Conservation (phyloP, 2,329 filamentous ascomycete genomes). For the Trichoderma sp. region DNA sequence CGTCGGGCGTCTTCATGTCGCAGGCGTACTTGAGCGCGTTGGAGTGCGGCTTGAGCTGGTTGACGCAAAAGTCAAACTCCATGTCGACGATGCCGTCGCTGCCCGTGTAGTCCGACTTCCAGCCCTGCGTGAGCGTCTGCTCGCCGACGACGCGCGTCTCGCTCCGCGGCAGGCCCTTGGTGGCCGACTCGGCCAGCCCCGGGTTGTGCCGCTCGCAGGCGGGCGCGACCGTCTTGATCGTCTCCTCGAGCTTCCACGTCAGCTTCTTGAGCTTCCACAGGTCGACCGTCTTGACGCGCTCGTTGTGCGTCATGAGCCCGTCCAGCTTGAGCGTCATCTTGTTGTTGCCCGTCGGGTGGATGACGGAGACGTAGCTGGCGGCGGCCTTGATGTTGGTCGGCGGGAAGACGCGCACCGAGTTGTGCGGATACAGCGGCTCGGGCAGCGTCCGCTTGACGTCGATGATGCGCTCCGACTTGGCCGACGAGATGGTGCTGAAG, state of each 20-base stretch:
- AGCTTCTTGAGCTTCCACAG: slow-evolving; percentile 89
- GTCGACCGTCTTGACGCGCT: slow-evolving; percentile 70
- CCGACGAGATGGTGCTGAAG: slow-evolving; percentile 37
- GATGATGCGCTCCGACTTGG: slow-evolving; percentile 68
- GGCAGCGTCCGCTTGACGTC: slow-evolving; percentile 77
- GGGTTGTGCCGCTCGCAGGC: slow-evolving; percentile 76
- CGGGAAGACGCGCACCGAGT: slow-evolving; percentile 91
- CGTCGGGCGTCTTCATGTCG: slow-evolving; percentile 73
- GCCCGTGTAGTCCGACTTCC: slow-evolving; percentile 72
- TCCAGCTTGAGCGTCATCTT: slow-evolving; percentile 78
- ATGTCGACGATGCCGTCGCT: slow-evolving; percentile 46
- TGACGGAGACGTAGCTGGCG: slow-evolving; percentile 77
- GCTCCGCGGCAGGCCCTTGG: slow-evolving; percentile 72
- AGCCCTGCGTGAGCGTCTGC: slow-evolving; percentile 81
- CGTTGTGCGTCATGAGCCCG: slow-evolving; percentile 74
- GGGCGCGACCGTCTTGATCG: slow-evolving; percentile 74
- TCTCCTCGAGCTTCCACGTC: slow-evolving; percentile 91
- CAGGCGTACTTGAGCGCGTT: slow-evolving; percentile 67
- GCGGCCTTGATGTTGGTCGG: slow-evolving; percentile 90
- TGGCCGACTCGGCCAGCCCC: slow-evolving; percentile 43
- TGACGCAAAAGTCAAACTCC: slow-evolving; percentile 67
- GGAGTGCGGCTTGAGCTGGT: slow-evolving; percentile 48
- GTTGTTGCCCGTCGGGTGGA: slow-evolving; percentile 84
- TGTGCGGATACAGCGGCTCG: slow-evolving; percentile 75
- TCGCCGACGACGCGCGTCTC: slow-evolving; percentile 77